A percentile compares a stretch with the other conserved stretches of the same genome.
phyloP scores from a whole-genome alignment of 495 filamentous ascomycete species.

The Neurospora sp. region DNA sequence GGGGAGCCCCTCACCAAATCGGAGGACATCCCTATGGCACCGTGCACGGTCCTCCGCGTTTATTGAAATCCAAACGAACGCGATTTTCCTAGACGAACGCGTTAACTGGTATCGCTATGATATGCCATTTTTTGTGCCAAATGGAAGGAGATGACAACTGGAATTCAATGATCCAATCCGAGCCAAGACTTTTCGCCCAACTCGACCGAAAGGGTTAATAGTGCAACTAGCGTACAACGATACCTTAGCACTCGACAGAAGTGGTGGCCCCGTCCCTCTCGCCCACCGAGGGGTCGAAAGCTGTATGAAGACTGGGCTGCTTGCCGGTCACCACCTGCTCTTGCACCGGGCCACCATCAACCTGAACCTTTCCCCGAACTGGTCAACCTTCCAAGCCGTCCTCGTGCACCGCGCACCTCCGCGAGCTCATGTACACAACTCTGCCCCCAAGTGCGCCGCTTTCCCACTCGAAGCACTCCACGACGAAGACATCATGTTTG shows the following conservation, averaged over 20 bases:
- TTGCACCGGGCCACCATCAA: slow-evolving; percentile 13
- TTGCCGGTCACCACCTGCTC: slow-evolving; percentile 14
- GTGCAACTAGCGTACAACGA: background rate
- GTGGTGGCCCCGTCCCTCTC: background rate
- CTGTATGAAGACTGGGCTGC: slow-evolving; percentile 21
- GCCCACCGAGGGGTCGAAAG: slow-evolving; percentile 2
- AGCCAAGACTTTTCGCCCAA: background rate
- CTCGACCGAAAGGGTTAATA: background rate
- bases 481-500: slow-evolving; percentile 13
- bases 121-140: background rate
- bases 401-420: background rate
- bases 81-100: background rate
- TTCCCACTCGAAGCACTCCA: background rate
- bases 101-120: background rate
- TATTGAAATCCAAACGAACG: background rate
- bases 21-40: background rate
- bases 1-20: background rate
- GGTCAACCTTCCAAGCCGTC: background rate
- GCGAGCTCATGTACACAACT: slow-evolving; percentile 4
- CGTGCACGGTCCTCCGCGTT: background rate
- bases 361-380: slow-evolving; percentile 1
- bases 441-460: background rate
- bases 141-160: background rate
- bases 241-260: background rate
- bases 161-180: background rate